Conservation (phyloP, 2,329 filamentous ascomycete species). For the Calycina herbarum region DNA sequence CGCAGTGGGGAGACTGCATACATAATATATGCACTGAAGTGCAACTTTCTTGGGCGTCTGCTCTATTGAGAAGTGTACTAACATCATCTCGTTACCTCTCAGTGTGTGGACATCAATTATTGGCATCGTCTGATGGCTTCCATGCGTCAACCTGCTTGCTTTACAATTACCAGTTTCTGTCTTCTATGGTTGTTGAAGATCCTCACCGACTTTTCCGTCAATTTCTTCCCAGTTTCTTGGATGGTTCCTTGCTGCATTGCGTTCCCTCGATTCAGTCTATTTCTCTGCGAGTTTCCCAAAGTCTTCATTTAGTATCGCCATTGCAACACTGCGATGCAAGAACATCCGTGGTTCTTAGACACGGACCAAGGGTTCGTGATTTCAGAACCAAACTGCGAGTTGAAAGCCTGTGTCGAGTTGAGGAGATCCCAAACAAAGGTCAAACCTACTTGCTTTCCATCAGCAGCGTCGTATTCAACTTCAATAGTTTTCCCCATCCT, state of each 20-base stretch:
- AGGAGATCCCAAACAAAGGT: slow-evolving; percentile 24
- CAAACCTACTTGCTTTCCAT: slow-evolving; percentile 18
- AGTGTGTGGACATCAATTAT: neutral
- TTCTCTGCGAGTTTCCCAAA: slow-evolving; percentile 5
- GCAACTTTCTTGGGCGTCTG: neutral
- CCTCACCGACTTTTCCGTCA: slow-evolving; percentile 20
- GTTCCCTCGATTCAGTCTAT: slow-evolving; percentile 5
- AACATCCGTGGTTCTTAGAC: slow-evolving; percentile 8
- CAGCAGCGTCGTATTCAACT: slow-evolving; percentile 7
- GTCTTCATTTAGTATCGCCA: neutral
- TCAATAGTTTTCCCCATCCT: slow-evolving; percentile 1
- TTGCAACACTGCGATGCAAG: slow-evolving; percentile 6
- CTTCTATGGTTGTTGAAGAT: neutral
- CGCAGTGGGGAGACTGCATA: neutral
- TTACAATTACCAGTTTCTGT: slow-evolving; percentile 8
- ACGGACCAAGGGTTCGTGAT: slow-evolving; percentile 28
- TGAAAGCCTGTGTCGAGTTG: neutral
- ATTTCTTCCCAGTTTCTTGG: neutral
- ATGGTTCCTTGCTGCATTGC: slow-evolving; percentile 4
- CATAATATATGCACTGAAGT: neutral
- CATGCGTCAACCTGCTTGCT: slow-evolving; percentile 10
- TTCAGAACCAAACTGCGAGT: slow-evolving; percentile 1
- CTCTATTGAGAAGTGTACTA: too few relatives aligned
- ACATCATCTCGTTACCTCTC: neutral
- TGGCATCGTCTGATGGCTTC: neutral